phyloP scores from a whole-genome alignment of 2,329 filamentous ascomycete genomes.

The Colletotrichum destructivum region DNA sequence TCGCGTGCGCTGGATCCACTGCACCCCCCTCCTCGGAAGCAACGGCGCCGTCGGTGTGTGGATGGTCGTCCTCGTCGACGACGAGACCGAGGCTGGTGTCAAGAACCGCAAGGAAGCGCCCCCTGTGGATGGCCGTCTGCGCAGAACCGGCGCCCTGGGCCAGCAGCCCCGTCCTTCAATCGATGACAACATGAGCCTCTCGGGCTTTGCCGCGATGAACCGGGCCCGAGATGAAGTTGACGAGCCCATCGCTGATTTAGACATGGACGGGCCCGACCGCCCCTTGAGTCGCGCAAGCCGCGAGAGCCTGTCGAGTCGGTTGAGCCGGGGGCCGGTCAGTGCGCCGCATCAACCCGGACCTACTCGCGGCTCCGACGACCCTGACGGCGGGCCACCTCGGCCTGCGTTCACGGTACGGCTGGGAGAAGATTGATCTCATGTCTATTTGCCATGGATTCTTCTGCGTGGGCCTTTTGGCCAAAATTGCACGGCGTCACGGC shows the following conservation, averaged over 20 bases:
- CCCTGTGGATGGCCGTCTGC: conserved; percentile 45
- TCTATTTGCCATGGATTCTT: too few species aligned
- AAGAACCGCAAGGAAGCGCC: conserved; percentile 45
- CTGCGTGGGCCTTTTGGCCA: too few species aligned
- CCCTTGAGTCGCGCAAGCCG: conserved; percentile 30
- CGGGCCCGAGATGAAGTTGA: conserved; percentile 25
- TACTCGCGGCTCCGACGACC: conserved; percentile 2
- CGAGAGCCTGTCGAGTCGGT: conserved; percentile 28
- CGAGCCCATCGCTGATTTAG: conserved; percentile 14
- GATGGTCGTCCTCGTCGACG: conserved; percentile 83
- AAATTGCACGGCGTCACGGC: neutral
- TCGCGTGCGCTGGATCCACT: conserved; percentile 81
- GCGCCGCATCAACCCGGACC: conserved; percentile 1
- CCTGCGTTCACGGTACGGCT: conserved; percentile 26
- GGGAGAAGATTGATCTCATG: conserved; percentile 24
- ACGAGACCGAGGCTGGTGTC: conserved; percentile 58
- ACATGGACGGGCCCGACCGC: conserved; percentile 17
- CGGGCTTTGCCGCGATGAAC: conserved; percentile 42
- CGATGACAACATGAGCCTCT: conserved; percentile 44
- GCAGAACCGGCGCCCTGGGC: conserved; percentile 12
- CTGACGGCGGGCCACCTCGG: conserved; percentile 6
- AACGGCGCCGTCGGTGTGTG: conserved; percentile 81
- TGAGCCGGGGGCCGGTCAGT: conserved; percentile 13
- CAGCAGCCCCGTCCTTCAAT: conserved; percentile 22
- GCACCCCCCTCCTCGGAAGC: conserved; percentile 78